phyloP scores from a whole-genome alignment of 2,329 filamentous ascomycete species.

The Aspergillus hortae region DNA sequence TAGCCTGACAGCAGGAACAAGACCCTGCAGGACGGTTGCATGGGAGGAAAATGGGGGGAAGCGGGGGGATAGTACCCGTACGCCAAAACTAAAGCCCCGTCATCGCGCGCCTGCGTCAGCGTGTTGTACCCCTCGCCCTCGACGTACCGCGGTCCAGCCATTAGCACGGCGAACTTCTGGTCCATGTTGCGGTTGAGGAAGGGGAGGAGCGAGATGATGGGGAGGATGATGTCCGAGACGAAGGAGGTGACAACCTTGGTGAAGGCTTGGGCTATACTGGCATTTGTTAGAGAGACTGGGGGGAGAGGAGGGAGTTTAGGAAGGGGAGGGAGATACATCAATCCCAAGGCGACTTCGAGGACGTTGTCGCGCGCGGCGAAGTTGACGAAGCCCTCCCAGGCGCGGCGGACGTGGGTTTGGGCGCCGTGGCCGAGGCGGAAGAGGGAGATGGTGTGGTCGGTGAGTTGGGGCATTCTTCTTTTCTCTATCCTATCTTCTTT shows the following conservation, averaged over 20 bases:
- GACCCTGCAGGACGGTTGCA: too few species aligned
- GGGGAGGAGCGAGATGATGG: constrained; percentile 64
- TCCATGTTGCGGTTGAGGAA: constrained; percentile 69
- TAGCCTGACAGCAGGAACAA: too few species aligned
- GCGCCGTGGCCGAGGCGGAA: constrained; percentile 38
- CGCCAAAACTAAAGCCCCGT: constrained; percentile 69
- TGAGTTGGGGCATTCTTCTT: background rate
- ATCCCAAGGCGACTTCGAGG: constrained; percentile 69
- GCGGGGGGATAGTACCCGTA: constrained; percentile 55
- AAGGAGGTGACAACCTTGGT: constrained; percentile 69
- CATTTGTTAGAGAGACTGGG: background rate
- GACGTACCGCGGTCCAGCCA: constrained; percentile 52
- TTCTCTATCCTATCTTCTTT: background rate
- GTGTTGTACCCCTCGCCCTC: constrained; percentile 64
- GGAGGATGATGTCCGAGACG: constrained; percentile 67
- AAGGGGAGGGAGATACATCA: constrained; percentile 53
- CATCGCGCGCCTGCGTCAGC: constrained; percentile 62
- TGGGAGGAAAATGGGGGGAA: background rate
- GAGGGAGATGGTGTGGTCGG: constrained; percentile 11
- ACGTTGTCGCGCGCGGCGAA: constrained; percentile 74
- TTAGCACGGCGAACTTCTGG: constrained; percentile 68
- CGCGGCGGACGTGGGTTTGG: constrained; percentile 45
- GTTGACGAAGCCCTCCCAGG: constrained; percentile 64
- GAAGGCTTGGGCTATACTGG: constrained; percentile 64
- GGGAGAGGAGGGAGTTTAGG: background rate